A percentile compares a stretch with the other conserved stretches of the same genome.
These are phyloP conservation scores for Marchantia polymorpha DNA, from an alignment of 225 moss, liverwort and hornwort genomes.

Conservation along the genomic window DNA sequence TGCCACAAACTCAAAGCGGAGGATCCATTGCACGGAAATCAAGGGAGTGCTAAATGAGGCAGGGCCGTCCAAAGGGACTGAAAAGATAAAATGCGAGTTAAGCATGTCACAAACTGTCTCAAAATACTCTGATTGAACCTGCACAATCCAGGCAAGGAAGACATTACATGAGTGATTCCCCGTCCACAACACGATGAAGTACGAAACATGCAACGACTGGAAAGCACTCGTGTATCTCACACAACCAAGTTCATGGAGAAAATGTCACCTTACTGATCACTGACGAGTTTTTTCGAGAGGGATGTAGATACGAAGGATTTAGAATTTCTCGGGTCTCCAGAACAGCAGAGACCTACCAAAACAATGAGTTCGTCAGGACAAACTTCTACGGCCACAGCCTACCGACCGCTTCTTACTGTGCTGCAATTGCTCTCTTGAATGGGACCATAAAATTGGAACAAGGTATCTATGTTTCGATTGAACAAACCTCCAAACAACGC, in stretches of 20 bases:
- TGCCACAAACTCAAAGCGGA: slow-evolving; percentile 92
- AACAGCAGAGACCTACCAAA: slow-evolving; percentile 67
- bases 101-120: slow-evolving; percentile 91
- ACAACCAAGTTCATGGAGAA: not conserved
- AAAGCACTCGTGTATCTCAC: not conserved
- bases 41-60: slow-evolving; percentile 78
- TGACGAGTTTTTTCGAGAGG: slow-evolving; percentile 82
- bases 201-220: not conserved
- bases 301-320: slow-evolving; percentile 80
- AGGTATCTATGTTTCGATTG: not conserved
- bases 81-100: slow-evolving; percentile 90
- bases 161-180: not conserved
- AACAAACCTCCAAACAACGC: slow-evolving; percentile 80
- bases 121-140: slow-evolving; percentile 95
- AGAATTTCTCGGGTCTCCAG: slow-evolving; percentile 86
- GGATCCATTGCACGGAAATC: slow-evolving; percentile 83
- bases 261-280: slow-evolving; percentile 72
- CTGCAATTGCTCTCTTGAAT: too few species aligned
- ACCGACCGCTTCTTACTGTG: not conserved
- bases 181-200: not conserved
- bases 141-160: slow-evolving; percentile 14
- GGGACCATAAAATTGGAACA: not conserved
- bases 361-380: not conserved
- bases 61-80: slow-evolving; percentile 87
- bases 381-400: not conserved